Conservation (phyloP, 768 basidiomycete genomes). For the Rhizopogon vesiculosus region DNA sequence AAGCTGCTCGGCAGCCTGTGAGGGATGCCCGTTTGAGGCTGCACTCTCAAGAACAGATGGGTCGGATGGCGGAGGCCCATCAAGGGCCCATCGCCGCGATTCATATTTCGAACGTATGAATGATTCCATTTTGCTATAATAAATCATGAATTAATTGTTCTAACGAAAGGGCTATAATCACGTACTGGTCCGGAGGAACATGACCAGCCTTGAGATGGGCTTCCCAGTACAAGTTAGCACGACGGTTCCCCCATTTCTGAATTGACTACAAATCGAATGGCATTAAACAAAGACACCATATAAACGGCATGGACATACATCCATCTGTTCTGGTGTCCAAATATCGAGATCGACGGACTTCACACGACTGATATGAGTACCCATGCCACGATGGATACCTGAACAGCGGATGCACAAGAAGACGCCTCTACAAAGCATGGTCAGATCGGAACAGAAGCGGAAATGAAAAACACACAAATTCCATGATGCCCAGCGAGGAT, state of each 20-base stretch:
- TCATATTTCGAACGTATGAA: conserved; percentile 98
- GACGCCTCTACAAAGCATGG: conserved; percentile 56
- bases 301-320: conserved; percentile 41
- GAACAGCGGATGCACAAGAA: conserved; percentile 97
- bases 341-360: conserved; percentile 97
- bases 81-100: conserved; percentile 85
- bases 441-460: background rate
- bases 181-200: conserved; percentile 91
- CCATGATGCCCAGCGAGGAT: conserved; percentile 98
- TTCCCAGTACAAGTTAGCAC: conserved; percentile 97
- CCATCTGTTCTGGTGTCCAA: conserved; percentile 98
- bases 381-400: conserved; percentile 96
- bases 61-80: conserved; percentile 80
- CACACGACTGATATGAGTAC: conserved; percentile 95
- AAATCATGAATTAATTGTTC: background rate
- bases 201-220: conserved; percentile 91
- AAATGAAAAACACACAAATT: conserved; percentile 62
- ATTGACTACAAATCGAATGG: conserved; percentile 47
- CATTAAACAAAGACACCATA: background rate
- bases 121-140: conserved; percentile 90
- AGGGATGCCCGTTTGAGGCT: conserved; percentile 4
- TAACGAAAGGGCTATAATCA: conserved; percentile 11
- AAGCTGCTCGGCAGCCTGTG: conserved; percentile 4
- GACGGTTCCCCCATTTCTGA: conserved; percentile 91
- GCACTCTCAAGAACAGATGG: conserved; percentile 68